phyloP scores from a whole-genome alignment of 164 flowering plant species.

The Aristolochia contorta region DNA sequence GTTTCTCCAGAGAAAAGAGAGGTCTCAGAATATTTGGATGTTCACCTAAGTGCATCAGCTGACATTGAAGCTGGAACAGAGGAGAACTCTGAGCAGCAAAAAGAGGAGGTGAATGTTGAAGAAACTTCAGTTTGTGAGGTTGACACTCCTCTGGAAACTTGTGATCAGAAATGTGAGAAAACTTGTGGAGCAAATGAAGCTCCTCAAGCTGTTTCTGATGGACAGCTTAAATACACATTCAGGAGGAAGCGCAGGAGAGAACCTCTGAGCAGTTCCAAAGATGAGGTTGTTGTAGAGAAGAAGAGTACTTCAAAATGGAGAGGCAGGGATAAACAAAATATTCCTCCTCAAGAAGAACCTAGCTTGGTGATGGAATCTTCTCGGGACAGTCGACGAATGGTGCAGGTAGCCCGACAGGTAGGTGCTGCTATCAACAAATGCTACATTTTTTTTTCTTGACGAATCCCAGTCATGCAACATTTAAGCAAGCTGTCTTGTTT shows the following conservation, averaged over 20 bases:
- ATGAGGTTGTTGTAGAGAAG: constrained; percentile 24
- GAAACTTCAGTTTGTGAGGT: constrained; percentile 11
- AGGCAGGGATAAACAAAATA: constrained; percentile 22
- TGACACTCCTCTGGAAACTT: constrained; percentile 11
- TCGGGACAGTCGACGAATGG: constrained; percentile 49
- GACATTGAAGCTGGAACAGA: neutral
- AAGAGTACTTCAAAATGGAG: constrained; percentile 20
- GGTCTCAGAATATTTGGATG: neutral
- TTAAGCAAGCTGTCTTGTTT: no score
- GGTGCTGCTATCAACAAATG: constrained; percentile 12
- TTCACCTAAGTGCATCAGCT: neutral
- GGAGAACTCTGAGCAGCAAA: neutral
- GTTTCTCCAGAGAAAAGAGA: neutral
- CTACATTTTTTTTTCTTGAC: no score
- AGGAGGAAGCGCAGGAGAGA: constrained; percentile 78
- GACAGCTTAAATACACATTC: constrained; percentile 62
- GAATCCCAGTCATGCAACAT: neutral
- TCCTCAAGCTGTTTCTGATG: constrained; percentile 26
- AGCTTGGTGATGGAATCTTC: constrained; percentile 41
- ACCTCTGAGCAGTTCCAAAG: constrained; percentile 29
- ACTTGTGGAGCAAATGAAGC: constrained; percentile 11
- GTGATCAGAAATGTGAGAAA: constrained; percentile 18
- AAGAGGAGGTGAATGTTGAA: constrained; percentile 14
- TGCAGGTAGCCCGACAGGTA: constrained; percentile 91
- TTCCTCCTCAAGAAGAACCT: constrained; percentile 24